A percentile compares a stretch with the other conserved stretches of the same genome.
Evolutionary conservation across 169 alveolate genomes (phyloP).

Genomic region (Plasmodium adleri): DNA sequence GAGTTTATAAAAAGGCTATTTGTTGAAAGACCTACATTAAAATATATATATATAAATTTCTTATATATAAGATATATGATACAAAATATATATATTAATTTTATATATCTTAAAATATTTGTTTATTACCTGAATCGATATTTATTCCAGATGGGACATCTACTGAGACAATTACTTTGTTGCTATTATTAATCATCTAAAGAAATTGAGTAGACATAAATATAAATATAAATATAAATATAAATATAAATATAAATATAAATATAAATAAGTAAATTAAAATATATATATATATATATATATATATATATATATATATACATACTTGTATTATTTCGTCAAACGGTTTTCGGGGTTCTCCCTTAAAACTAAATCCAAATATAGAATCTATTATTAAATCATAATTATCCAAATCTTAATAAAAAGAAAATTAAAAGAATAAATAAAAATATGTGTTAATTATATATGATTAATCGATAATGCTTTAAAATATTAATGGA

Average conservation of each 20-base stretch:
- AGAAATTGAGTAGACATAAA: no score
- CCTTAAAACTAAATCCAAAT: conserved; percentile 93
- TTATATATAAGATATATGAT: neutral
- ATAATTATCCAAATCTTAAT: conserved; percentile 76
- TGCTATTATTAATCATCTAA: conserved; percentile 78
- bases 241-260: no score
- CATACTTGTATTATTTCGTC: conserved; percentile 72
- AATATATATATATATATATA: neutral
- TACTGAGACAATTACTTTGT: conserved; percentile 86
- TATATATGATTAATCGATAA: no score
- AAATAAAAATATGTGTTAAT: neutral
- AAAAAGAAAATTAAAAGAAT: neutral
- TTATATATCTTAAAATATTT: neutral
- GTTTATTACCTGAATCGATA: conserved; percentile 87
- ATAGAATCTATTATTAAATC: conserved; percentile 91
- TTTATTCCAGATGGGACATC: conserved; percentile 95
- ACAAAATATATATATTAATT: neutral
- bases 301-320: neutral
- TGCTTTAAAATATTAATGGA: no score
- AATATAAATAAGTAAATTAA: no score
- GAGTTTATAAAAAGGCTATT: conserved; percentile 36
- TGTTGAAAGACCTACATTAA: conserved; percentile 12
- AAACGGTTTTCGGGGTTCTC: conserved; percentile 91
- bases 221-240: neutral
- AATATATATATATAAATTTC: neutral